These are phyloP conservation scores for Aspergillus sp. DNA, from an alignment of 2,329 filamentous ascomycete species.

Conservation along the genomic window DNA sequence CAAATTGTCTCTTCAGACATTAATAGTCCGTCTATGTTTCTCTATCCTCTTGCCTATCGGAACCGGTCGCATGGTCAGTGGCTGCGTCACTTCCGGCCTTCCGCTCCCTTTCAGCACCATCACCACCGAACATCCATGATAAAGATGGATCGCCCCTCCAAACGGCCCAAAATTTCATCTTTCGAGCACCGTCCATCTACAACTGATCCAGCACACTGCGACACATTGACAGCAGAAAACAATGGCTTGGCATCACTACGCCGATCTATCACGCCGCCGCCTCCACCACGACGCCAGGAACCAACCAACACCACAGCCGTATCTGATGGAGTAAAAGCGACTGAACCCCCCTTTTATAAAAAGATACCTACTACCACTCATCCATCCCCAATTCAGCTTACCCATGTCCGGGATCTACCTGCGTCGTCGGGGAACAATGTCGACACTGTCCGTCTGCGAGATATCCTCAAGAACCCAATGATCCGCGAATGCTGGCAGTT, in stretches of 20 bases:
- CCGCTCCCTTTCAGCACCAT: neutral
- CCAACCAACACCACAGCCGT: neutral
- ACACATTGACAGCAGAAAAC: neutral
- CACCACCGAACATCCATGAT: neutral
- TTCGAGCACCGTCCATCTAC: neutral
- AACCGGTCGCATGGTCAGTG: conserved; percentile 60
- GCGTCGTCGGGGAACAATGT: conserved; percentile 50
- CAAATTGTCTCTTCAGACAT: too few relatives aligned
- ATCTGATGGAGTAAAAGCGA: neutral
- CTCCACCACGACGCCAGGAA: conserved; percentile 7
- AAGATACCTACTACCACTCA: conserved; percentile 19
- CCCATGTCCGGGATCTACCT: conserved; percentile 59
- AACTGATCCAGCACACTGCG: neutral
- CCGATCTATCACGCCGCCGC: conserved; percentile 25
- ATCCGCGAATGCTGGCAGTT: conserved; percentile 58
- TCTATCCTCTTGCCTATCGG: conserved; percentile 48
- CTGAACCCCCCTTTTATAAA: neutral
- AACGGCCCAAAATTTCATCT: conserved; percentile 8
- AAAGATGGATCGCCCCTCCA: conserved; percentile 7
- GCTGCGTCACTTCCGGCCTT: neutral
- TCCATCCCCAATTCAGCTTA: conserved; percentile 65
- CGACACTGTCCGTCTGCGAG: conserved; percentile 58
- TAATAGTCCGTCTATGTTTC: too few relatives aligned
- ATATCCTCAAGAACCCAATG: conserved; percentile 66
- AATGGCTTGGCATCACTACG: conserved; percentile 19